phyloP scores from a whole-genome alignment of 2,329 filamentous ascomycete species.

The Fusarium redolens region DNA sequence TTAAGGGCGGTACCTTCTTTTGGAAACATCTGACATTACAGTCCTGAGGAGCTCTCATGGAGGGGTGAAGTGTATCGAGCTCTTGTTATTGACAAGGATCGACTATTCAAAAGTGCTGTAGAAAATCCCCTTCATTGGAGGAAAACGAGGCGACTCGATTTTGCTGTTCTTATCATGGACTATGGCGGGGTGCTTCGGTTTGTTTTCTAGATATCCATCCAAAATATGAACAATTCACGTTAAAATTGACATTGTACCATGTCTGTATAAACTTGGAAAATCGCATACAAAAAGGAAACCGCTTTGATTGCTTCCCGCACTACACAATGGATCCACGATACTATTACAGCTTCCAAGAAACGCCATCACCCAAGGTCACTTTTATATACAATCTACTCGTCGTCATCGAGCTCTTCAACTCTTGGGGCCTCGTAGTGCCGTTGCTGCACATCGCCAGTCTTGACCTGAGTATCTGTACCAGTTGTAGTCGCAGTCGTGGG shows the following conservation, averaged over 20 bases:
- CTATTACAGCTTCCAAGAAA: slow-evolving; percentile 43
- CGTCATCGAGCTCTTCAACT: slow-evolving; percentile 64
- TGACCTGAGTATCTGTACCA: slow-evolving; percentile 65
- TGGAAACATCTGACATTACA: slow-evolving; percentile 64
- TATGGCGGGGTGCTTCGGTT: slow-evolving; percentile 32
- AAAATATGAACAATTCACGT: slow-evolving; percentile 7
- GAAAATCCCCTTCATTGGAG: slow-evolving; percentile 21
- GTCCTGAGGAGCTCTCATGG: neutral
- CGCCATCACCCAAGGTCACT: slow-evolving; percentile 35
- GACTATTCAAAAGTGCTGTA: slow-evolving; percentile 21
- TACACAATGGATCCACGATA: slow-evolving; percentile 31
- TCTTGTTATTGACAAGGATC: neutral
- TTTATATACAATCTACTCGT: slow-evolving; percentile 53
- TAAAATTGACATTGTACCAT: neutral
- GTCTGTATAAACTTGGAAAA: neutral
- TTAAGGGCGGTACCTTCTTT: slow-evolving; percentile 66
- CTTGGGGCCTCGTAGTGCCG: slow-evolving; percentile 62
- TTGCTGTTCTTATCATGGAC: slow-evolving; percentile 34
- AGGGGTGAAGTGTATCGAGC: neutral
- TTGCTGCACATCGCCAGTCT: slow-evolving; percentile 55
- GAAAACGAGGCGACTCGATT: slow-evolving; percentile 44
- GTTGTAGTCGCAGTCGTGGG: slow-evolving; percentile 67
- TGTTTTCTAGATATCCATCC: slow-evolving; percentile 35
- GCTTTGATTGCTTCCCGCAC: slow-evolving; percentile 29
- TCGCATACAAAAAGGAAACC: slow-evolving; percentile 4